Percentiles rank a stretch among this genome's conserved stretches.
phyloP scores from a whole-genome alignment of 164 flowering plant species.

The Tetrastigma voinierianum region DNA sequence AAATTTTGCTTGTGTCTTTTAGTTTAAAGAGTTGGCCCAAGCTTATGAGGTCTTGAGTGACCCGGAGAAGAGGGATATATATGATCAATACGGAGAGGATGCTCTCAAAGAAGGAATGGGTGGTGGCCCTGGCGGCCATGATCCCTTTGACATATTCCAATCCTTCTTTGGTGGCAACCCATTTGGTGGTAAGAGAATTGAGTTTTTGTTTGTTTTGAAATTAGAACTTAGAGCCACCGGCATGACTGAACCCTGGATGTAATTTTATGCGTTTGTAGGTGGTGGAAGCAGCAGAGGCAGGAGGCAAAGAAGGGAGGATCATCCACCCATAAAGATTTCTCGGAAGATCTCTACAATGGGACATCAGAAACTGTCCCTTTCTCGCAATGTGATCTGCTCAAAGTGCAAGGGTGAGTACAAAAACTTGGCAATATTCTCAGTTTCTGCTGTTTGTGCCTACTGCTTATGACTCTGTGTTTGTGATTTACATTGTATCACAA shows the following conservation, averaged over 20 bases:
- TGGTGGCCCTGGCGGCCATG: conserved; percentile 58
- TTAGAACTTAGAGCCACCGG: background rate
- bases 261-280: conserved; percentile 20
- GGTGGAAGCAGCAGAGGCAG: conserved; percentile 65
- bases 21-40: conserved; percentile 65
- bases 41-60: conserved; percentile 69
- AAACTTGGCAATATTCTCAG: background rate
- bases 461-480: background rate
- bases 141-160: conserved; percentile 70
- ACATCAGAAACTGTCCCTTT: conserved; percentile 58
- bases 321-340: conserved; percentile 52
- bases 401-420: conserved; percentile 51
- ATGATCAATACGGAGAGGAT: conserved; percentile 69
- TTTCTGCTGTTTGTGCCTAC: background rate
- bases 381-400: conserved; percentile 52
- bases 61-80: conserved; percentile 62
- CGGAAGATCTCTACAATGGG: conserved; percentile 52
- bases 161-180: conserved; percentile 69
- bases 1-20: background rate
- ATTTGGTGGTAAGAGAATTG: conserved; percentile 38
- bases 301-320: conserved; percentile 59
- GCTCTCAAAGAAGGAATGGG: conserved; percentile 79
- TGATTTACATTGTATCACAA: background rate
- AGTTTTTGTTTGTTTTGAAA: background rate
- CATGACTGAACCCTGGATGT: background rate